Evolutionary conservation across 495 filamentous ascomycete genomes (phyloP), one percentile per base, ranked within the genome.

Genomic region (Elaphomyces granulatus): DNA sequence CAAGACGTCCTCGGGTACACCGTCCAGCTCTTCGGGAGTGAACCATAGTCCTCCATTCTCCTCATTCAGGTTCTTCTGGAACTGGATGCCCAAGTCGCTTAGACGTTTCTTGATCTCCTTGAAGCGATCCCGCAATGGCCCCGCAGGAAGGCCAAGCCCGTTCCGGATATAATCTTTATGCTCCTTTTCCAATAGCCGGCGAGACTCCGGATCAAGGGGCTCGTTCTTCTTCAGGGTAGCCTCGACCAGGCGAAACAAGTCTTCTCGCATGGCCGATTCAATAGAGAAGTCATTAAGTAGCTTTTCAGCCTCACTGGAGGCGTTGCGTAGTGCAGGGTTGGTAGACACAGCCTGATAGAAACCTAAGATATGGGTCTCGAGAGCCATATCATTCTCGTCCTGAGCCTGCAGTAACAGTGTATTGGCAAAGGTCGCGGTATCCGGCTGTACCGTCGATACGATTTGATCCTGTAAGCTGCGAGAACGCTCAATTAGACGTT

Each of bases 331-430:
- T 23, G 66, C 72, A 49, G 71, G 66, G 49, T 85, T 66, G 9
- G 67, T 70, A 18, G 78, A 83, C 8, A 88, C 80, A 36, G 83
- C 77, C 56, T 88, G 82, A 59, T 87, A 90, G 54, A 90, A 90
- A 45, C 67, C 61, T 20, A 83, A 59, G 38, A 84, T 76, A 34
- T 75, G 69, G 20, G 66, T 56, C 45, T 72, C 68, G 10, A 85
- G 63, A 0, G 64, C 64, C 46, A 68, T 67, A 7, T 54, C 47
- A 47, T 87, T 78, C 61, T 87, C 80, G 50, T 85, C 75, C 21
- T 74, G 60, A 32, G 71, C 71, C 45, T 83, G 68, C 6, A 77
- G 76, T n/a, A 59, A 58, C 32, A 88, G 23, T 18, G 80, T 70
- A 18, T 72, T 75, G 23, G 67, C 67, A 46, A 87, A 88, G 33